A percentile compares a stretch with the other conserved stretches of the same genome.
Conservation (phyloP, 1,284 basidiomycete species). For the Rhodotorula sp. region DNA sequence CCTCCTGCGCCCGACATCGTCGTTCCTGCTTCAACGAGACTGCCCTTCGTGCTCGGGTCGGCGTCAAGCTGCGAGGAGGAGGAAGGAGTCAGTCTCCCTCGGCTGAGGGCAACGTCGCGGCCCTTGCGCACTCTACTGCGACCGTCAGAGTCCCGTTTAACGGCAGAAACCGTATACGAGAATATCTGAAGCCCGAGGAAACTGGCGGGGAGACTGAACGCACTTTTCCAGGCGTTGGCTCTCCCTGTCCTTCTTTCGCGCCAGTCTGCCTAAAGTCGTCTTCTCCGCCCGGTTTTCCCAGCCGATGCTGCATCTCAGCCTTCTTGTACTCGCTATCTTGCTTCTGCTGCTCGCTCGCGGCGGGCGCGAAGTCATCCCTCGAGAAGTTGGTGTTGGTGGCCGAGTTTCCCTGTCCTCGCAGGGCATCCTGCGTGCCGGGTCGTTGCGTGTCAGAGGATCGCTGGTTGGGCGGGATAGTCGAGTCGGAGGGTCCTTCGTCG, state of each 20-base stretch:
- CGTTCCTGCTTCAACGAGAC: constrained; percentile 6
- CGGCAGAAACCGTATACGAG: not conserved
- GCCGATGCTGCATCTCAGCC: not conserved
- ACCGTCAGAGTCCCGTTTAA: too few species aligned
- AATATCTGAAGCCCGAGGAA: not conserved
- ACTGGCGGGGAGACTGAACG: too few species aligned
- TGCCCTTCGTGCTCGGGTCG: not conserved
- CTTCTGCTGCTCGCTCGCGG: not conserved
- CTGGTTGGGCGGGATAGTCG: not conserved
- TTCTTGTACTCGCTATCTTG: not conserved
- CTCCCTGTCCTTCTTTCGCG: not conserved
- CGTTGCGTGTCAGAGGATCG: not conserved
- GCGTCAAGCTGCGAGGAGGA: not conserved
- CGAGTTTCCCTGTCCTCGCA: constrained; percentile 14
- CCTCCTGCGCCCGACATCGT: constrained; percentile 5
- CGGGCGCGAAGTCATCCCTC: not conserved
- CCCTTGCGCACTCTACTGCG: too few species aligned
- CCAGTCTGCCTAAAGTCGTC: not conserved
- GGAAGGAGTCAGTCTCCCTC: too few species aligned
- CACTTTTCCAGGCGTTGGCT: constrained; percentile 4
- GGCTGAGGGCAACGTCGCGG: too few species aligned
- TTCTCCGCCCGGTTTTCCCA: not conserved
- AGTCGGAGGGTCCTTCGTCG: constrained; percentile 4
- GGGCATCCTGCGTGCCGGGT: constrained; percentile 7
- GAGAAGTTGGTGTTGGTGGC: not conserved